Conservation (phyloP, 192 early-diverging fungal species). For the Entomortierella chlamydospora region DNA sequence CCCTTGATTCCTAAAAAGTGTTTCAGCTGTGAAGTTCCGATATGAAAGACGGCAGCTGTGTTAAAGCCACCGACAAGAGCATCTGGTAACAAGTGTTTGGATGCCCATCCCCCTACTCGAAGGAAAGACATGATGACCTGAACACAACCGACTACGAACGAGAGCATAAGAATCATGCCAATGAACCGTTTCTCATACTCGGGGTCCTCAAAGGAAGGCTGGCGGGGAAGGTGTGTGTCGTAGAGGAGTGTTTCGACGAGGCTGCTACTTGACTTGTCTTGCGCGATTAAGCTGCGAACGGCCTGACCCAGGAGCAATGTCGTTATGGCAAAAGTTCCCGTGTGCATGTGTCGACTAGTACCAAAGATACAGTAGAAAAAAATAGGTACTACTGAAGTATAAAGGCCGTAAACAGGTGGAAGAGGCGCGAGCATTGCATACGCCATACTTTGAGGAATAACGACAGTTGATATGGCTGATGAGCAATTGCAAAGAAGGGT, state of each 20-base stretch:
- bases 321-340: conserved; percentile 54
- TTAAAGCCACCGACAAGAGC: conserved; percentile 54
- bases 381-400: conserved; percentile 52
- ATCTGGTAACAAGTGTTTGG: conserved; percentile 45
- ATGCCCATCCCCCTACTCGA: conserved; percentile 49
- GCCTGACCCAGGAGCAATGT: conserved; percentile 52
- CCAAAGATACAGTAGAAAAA: conserved; percentile 55
- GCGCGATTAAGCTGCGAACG: conserved; percentile 44
- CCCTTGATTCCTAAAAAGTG: conserved; percentile 49
- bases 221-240: conserved; percentile 5
- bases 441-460: conserved; percentile 60
- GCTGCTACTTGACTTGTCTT: neutral
- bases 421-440: conserved; percentile 59
- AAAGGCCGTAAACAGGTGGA: conserved; percentile 59
- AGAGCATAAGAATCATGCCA: conserved; percentile 49
- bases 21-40: conserved; percentile 51
- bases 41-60: conserved; percentile 54
- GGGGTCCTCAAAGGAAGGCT: conserved; percentile 1
- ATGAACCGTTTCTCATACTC: conserved; percentile 42
- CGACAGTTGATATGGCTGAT: conserved; percentile 54
- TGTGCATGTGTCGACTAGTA: conserved; percentile 54
- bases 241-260: conserved; percentile 38
- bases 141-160: conserved; percentile 46
- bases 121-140: conserved; percentile 48
- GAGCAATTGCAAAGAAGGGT: neutral